Evolutionary conservation across 768 basidiomycete genomes (phyloP).

Genomic region (Trametes maxima): DNA sequence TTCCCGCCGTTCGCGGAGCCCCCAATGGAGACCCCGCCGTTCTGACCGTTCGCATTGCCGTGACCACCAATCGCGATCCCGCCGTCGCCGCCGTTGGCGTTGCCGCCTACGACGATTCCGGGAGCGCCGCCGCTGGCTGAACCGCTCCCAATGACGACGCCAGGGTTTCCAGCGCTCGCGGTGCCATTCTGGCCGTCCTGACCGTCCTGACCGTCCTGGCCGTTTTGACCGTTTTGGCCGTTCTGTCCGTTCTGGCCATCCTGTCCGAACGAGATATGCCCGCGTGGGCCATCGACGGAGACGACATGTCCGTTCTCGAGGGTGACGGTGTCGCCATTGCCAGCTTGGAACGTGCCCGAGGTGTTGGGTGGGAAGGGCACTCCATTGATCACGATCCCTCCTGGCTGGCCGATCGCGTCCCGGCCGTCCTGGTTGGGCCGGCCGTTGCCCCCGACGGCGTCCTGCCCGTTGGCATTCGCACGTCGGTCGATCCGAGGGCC

Average conservation of each 20-base stretch:
- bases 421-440: neutral
- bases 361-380: neutral
- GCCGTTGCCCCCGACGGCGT: neutral
- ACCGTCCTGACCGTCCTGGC: neutral
- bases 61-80: too few species aligned
- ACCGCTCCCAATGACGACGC: neutral
- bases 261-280: neutral
- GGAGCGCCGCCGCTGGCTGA: too few species aligned
- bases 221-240: neutral
- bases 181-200: neutral
- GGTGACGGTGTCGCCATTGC: neutral
- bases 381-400: conserved; percentile 2
- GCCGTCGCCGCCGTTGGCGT: too few species aligned
- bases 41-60: too few species aligned
- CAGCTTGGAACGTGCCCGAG: neutral
- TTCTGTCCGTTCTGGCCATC: neutral
- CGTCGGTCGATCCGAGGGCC: neutral
- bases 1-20: too few species aligned
- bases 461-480: neutral
- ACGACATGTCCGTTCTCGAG: conserved; percentile 5
- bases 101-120: too few species aligned
- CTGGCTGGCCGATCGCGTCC: neutral
- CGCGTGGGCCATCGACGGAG: neutral
- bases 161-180: neutral
- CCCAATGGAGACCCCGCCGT: too few species aligned